A percentile compares a stretch with the other conserved stretches of the same genome.
These are phyloP conservation scores for Clausena lansium DNA, from an alignment of 345 rosid genomes.

Conservation along the genomic window DNA sequence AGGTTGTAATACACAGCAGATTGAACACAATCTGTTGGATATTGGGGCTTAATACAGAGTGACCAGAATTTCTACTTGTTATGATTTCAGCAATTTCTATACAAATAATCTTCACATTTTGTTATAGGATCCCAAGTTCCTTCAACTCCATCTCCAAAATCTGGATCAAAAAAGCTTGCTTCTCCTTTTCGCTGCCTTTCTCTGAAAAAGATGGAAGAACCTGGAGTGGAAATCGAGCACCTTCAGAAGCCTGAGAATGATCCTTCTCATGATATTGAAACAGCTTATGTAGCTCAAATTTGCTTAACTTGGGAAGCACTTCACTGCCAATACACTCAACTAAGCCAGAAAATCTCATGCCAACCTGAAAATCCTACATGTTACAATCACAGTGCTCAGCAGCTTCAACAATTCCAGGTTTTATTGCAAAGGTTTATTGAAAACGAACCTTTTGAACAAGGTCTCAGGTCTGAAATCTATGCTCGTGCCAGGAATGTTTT, in stretches of 20 bases:
- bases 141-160: slow-evolving; percentile 74
- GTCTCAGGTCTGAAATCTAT: slow-evolving; percentile 67
- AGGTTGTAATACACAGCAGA: too few relatives aligned
- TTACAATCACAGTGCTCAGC: slow-evolving; percentile 83
- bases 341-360: slow-evolving; percentile 62
- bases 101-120: not conserved
- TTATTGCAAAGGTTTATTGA: slow-evolving; percentile 87
- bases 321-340: slow-evolving; percentile 87
- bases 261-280: slow-evolving; percentile 73
- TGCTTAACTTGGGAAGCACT: slow-evolving; percentile 98
- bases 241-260: slow-evolving; percentile 46
- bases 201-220: slow-evolving; percentile 61
- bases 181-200: slow-evolving; percentile 93
- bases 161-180: slow-evolving; percentile 72
- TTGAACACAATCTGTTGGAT: not conserved
- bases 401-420: slow-evolving; percentile 86
- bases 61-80: not conserved
- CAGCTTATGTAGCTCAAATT: slow-evolving; percentile 86
- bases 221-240: slow-evolving; percentile 64
- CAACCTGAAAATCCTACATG: slow-evolving; percentile 58
- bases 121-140: slow-evolving; percentile 48
- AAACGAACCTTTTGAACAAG: slow-evolving; percentile 87
- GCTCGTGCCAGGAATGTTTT: slow-evolving; percentile 69
- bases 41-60: not conserved
- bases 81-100: not conserved